A percentile compares a stretch with the other conserved stretches of the same genome.
Evolutionary conservation across 2,329 filamentous ascomycete genomes (phyloP).

Genomic region (Stemphylium vesicarium): DNA sequence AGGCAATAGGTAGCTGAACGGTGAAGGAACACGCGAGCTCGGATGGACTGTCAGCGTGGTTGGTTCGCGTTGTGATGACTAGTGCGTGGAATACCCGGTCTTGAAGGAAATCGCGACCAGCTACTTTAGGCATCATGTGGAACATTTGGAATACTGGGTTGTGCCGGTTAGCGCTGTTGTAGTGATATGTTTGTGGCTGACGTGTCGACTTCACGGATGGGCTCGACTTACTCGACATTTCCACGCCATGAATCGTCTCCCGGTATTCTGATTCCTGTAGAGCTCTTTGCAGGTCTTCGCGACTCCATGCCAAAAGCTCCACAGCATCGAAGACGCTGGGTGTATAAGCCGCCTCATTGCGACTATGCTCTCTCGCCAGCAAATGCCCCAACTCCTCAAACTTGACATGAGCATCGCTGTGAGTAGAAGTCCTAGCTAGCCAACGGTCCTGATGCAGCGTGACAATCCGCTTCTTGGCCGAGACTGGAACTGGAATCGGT

Average conservation of each 20-base stretch:
- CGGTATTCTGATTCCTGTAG: conserved; percentile 27
- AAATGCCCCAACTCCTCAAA: conserved; percentile 69
- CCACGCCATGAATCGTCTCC: conserved; percentile 38
- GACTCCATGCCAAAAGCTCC: conserved; percentile 53
- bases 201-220: background rate
- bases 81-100: conserved; percentile 72
- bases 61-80: conserved; percentile 58
- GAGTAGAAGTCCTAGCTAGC: conserved; percentile 64
- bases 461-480: conserved; percentile 27
- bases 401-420: conserved; percentile 55
- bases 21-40: conserved; percentile 59
- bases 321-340: conserved; percentile 60
- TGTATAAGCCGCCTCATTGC: conserved; percentile 65
- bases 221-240: conserved; percentile 45
- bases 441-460: conserved; percentile 60
- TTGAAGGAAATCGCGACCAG: conserved; percentile 57
- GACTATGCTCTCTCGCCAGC: conserved; percentile 65
- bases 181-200: background rate
- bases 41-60: conserved; percentile 20
- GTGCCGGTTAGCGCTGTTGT: conserved; percentile 8
- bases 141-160: conserved; percentile 66
- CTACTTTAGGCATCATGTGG: conserved; percentile 60
- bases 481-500: conserved; percentile 10
- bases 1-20: conserved; percentile 60
- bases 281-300: conserved; percentile 33